These are phyloP conservation scores for Phytophthora gonapodyides DNA, from an alignment of 352 stramenopile species.

Conservation along the genomic window DNA sequence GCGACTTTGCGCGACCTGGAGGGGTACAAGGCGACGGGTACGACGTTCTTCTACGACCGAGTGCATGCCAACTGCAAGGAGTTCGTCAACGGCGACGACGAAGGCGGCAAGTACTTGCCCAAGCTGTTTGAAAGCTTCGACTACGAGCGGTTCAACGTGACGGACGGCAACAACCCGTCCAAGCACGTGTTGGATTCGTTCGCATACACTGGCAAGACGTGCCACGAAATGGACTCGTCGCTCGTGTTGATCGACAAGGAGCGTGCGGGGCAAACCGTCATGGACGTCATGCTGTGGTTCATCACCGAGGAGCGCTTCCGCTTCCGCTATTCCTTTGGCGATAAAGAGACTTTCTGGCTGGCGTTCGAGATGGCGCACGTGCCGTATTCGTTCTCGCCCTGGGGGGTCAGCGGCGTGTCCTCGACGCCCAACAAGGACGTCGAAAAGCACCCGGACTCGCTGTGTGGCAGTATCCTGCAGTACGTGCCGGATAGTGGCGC, in stretches of 20 bases:
- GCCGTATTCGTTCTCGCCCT: slow-evolving; percentile 63
- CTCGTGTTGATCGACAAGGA: slow-evolving; percentile 66
- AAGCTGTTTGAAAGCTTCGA: slow-evolving; percentile 46
- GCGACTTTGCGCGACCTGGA: slow-evolving; percentile 39
- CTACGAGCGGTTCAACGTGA: slow-evolving; percentile 47
- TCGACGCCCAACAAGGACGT: slow-evolving; percentile 54
- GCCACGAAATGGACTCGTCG: slow-evolving; percentile 70
- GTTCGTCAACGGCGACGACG: slow-evolving; percentile 46
- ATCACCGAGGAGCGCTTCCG: slow-evolving; percentile 60
- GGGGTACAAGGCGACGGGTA: slow-evolving; percentile 48
- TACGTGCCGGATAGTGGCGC: slow-evolving; percentile 42
- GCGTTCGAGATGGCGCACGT: slow-evolving; percentile 28
- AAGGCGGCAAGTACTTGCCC: slow-evolving; percentile 34
- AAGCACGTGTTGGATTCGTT: slow-evolving; percentile 44
- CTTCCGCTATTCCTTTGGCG: slow-evolving; percentile 56
- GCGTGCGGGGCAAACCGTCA: slow-evolving; percentile 35
- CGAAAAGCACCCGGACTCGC: slow-evolving; percentile 51
- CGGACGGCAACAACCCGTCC: slow-evolving; percentile 21
- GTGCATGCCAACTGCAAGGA: slow-evolving; percentile 40
- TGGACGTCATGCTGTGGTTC: slow-evolving; percentile 65
- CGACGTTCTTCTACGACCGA: slow-evolving; percentile 43
- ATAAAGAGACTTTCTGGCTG: slow-evolving; percentile 60
- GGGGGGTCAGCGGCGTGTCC: slow-evolving; percentile 51
- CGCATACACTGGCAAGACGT: slow-evolving; percentile 42
- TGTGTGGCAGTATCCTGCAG: slow-evolving; percentile 69